Evolutionary conservation across 495 filamentous ascomycete species (phyloP), one percentile per base, ranked within the genome.

Genomic region (Podospora appendiculata): DNA sequence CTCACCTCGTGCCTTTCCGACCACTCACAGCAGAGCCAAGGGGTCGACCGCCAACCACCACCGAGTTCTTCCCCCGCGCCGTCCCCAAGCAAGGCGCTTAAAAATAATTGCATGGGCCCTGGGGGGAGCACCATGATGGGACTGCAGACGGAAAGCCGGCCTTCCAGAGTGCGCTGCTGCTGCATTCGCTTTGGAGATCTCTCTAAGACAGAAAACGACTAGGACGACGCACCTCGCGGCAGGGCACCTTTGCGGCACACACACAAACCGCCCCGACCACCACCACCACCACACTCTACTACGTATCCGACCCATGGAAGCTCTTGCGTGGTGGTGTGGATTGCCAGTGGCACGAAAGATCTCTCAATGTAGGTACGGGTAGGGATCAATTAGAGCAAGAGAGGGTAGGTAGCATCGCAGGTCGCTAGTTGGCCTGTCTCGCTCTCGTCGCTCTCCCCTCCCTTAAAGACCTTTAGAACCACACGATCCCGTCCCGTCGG

Each of bases 121-220:
- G 5, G 2, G 25, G 25, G 25, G 5, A 5, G 25, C 25, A 25
- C 5, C 25, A 2, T 25, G 25, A 25, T 25, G 43, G 48, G 53
- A 55, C 44, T 52, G 51, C 51, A 51, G 51, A 47, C 60, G 58
- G 59, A 57, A 62, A 48, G 35, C 42, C 47, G 49, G 47, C 32
- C 55, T 55, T 51, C 51, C 58, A 60, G 54, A 54, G 50, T 41
- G 50, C n/a, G n/a, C 25, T 25, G 25, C 25, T 39, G 14, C 58
- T 62, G 57, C 49, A 59, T 48, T 45, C 14, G 16, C 34, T 16
- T 41, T 19, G 34, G 35, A 14, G 34, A 32, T 14, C 10, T 18
- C 16, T 40, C 36, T 10, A 8, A n/a, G 45, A 38, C n/a, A 47
- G 25, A 25, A 25, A 25, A 25, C 25, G 45, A 14, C 35, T 47